Evolutionary conservation across 768 basidiomycete species (phyloP), one percentile per base, ranked within the genome.

Genomic region (Cystofilobasidium macerans): DNA sequence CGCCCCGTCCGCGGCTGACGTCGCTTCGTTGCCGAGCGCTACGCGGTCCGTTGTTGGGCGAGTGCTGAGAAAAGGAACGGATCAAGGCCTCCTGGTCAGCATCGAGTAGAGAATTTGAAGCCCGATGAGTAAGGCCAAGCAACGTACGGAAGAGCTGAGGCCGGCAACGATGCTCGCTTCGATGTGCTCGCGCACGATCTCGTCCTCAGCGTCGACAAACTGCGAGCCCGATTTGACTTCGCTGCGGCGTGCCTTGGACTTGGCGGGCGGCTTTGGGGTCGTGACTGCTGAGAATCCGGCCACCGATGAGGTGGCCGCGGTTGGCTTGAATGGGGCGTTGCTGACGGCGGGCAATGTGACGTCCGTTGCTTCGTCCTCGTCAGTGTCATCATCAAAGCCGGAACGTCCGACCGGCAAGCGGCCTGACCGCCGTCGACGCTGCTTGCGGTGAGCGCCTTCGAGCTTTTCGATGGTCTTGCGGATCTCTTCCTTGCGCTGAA

Each of bases 141-240:
- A 20, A 71, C 71, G 62, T 69, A 75, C 76, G 48, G 90, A 69
- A 30, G 69, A 60, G 61, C 70, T 71, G 7, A 72, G 65, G 16
- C 87, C 89, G 64, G 84, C 85, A 38, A 82, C 85, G 35, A 93
- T 77, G 68, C 88, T 88, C 69, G 87, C 85, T 72, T 91, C 88
- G 53, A 94, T 88, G 74, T 93, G 89, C 71, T 87, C 86, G 69
- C 87, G 83, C 11, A 88, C 88, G 28, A 54, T 40, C 42, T 67
- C 65, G 38, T 67, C 72, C 70, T 91, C 88, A 4, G 89, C 89
- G 74, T 91, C 89, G 85, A 89, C 69, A 62, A 78, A 78, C 57
- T 76, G 75, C 53, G 75, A 75, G 8, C 71, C 71, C 12, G 71
- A 74, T 53, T 72, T 65, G 32, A 71, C 60, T 22, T 72, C 65